phyloP scores from a whole-genome alignment of 75 land plant genomes.

The Pseudotsuga menziesii region DNA sequence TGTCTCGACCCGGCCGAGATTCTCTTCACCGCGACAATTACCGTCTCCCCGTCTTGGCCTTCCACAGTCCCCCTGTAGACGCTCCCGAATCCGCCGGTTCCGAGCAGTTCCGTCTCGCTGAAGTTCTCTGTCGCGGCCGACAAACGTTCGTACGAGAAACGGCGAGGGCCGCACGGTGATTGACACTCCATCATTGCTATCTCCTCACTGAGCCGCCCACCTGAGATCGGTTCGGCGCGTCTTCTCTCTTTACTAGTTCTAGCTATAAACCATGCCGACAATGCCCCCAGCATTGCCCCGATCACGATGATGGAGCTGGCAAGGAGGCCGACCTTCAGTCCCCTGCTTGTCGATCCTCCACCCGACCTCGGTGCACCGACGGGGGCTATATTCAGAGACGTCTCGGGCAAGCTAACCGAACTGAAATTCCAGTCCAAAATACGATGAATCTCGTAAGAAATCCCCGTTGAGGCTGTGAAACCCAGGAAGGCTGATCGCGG shows the following conservation, averaged over 20 bases:
- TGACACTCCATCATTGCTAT: neutral
- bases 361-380: neutral
- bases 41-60: too few relatives aligned
- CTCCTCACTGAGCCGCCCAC: neutral
- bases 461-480: conserved; percentile 30
- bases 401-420: neutral
- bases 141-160: conserved; percentile 22
- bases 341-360: neutral
- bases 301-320: neutral
- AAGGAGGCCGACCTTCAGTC: neutral
- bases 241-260: neutral
- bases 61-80: conserved; percentile 34
- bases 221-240: too few relatives aligned
- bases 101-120: conserved; percentile 23
- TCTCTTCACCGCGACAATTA: conserved; percentile 36
- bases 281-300: neutral
- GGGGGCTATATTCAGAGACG: neutral
- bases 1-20: conserved; percentile 21
- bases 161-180: conserved; percentile 3
- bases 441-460: conserved; percentile 21
- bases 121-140: conserved; percentile 30
- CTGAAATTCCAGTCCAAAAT: conserved; percentile 31
- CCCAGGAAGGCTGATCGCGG: conserved; percentile 27
- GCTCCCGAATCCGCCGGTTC: conserved; percentile 42
- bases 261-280: neutral